Conservation (phyloP, 352 stramenopile species). For the Globisporangium emineosum region DNA sequence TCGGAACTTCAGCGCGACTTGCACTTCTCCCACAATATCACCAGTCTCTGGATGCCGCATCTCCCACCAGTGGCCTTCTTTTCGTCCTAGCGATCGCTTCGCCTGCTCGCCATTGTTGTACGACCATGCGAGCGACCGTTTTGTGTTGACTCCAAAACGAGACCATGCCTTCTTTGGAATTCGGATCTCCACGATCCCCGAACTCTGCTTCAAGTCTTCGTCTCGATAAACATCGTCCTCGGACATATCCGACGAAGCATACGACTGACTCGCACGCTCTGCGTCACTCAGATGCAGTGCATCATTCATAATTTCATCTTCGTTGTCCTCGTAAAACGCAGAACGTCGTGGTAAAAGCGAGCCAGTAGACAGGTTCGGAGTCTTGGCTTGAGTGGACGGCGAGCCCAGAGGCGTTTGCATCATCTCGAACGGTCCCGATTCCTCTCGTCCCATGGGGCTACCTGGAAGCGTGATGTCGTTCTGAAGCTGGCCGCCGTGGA, state of each 20-base stretch:
- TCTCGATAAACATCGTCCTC: slow-evolving; percentile 34
- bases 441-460: slow-evolving; percentile 52
- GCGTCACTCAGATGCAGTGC: slow-evolving; percentile 55
- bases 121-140: slow-evolving; percentile 71
- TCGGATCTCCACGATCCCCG: slow-evolving; percentile 73
- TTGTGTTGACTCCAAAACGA: slow-evolving; percentile 55
- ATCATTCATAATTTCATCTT: slow-evolving; percentile 44
- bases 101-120: slow-evolving; percentile 77
- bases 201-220: slow-evolving; percentile 29
- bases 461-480: slow-evolving; percentile 31
- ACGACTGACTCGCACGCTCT: slow-evolving; percentile 65
- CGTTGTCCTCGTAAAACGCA: slow-evolving; percentile 40
- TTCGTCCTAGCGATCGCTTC: slow-evolving; percentile 58
- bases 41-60: slow-evolving; percentile 73
- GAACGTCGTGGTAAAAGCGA: slow-evolving; percentile 34
- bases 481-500: slow-evolving; percentile 20
- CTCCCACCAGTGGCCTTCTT: slow-evolving; percentile 85
- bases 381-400: slow-evolving; percentile 24
- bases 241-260: slow-evolving; percentile 57
- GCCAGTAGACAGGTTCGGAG: slow-evolving; percentile 9
- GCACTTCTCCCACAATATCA: slow-evolving; percentile 72
- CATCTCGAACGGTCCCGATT: slow-evolving; percentile 66
- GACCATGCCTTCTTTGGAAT: slow-evolving; percentile 85
- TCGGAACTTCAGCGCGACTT: slow-evolving; percentile 82
- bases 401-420: slow-evolving; percentile 55